A percentile compares a stretch with the other conserved stretches of the same genome.
Conservation (phyloP, 2,329 filamentous ascomycete species). For the Xylariaceae sp. region DNA sequence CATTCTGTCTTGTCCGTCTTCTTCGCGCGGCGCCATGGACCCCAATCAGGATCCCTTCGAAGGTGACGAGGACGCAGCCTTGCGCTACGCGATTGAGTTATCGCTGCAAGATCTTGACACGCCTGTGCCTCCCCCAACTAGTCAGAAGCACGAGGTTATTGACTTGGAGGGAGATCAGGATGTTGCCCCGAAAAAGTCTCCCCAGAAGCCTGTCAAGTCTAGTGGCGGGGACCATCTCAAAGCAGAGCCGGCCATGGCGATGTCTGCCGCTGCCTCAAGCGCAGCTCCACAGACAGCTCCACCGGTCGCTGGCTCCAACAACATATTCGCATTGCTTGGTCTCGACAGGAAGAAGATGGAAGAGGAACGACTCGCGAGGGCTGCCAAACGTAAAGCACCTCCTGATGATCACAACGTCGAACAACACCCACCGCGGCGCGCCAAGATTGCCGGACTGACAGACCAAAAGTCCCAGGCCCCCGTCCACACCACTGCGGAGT, state of each 20-base stretch:
- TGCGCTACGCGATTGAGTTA: conserved; percentile 56
- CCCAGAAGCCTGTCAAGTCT: conserved; percentile 17
- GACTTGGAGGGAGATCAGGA: conserved; percentile 32
- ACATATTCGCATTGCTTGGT: conserved; percentile 38
- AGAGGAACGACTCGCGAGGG: conserved; percentile 67
- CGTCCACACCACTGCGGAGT: neutral
- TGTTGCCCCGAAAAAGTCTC: conserved; percentile 25
- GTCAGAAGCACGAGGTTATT: conserved; percentile 29
- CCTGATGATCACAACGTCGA: conserved; percentile 18
- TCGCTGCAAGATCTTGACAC: conserved; percentile 40
- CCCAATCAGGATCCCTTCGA: conserved; percentile 24
- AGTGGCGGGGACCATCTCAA: neutral
- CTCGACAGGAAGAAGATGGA: conserved; percentile 82
- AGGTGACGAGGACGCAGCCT: conserved; percentile 52
- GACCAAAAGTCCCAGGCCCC: neutral
- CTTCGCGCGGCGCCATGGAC: conserved; percentile 21
- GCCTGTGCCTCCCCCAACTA: conserved; percentile 13
- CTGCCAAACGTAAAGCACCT: conserved; percentile 53
- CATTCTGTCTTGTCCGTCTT: neutral
- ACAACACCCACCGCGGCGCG: conserved; percentile 19
- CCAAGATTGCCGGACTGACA: conserved; percentile 16
- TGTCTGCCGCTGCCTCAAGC: neutral
- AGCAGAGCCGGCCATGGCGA: conserved; percentile 6
- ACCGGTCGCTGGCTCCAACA: neutral
- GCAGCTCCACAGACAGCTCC: neutral